phyloP scores from a whole-genome alignment of 495 filamentous ascomycete genomes.

The Neurospora terricola region DNA sequence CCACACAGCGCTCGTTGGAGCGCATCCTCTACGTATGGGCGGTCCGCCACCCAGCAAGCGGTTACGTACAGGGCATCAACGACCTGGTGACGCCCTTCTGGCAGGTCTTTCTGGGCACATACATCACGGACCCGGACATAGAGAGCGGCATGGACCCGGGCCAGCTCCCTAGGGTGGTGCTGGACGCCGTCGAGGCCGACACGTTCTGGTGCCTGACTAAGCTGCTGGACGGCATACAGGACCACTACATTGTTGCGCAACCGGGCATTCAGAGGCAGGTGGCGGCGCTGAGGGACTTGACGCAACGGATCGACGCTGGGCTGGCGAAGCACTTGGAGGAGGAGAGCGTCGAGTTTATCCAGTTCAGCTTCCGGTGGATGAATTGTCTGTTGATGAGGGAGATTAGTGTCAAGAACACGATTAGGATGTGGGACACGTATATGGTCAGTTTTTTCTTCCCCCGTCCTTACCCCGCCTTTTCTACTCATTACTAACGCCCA shows the following conservation, averaged over 20 bases:
- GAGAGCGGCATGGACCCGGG: conserved; percentile 94
- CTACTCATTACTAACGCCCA: conserved; percentile 4
- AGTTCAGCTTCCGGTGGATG: conserved; percentile 99
- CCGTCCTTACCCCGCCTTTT: no score
- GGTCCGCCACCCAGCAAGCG: conserved; percentile 90
- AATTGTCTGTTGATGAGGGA: conserved; percentile 97
- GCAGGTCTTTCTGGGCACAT: conserved; percentile 89
- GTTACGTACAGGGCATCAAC: conserved; percentile 98
- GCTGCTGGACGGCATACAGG: conserved; percentile 92
- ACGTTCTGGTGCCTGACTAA: conserved; percentile 98
- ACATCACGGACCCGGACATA: conserved; percentile 87
- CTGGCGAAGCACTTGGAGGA: conserved; percentile 81
- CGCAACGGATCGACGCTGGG: conserved; percentile 73
- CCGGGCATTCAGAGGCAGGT: conserved; percentile 95
- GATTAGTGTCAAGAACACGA: conserved; percentile 88
- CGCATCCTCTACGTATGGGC: conserved; percentile 97
- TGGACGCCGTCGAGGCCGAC: conserved; percentile 96
- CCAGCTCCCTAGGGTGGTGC: conserved; percentile 77
- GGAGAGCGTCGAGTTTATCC: conserved; percentile 94
- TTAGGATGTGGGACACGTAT: conserved; percentile 99
- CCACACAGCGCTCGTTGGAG: conserved; percentile 86
- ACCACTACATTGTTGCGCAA: conserved; percentile 96
- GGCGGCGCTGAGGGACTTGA: conserved; percentile 74
- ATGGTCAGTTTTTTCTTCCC: conserved; percentile 48
- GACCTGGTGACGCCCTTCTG: conserved; percentile 96